Conservation (phyloP, 164 flowering plant species). For the Cinnamomum chago region DNA sequence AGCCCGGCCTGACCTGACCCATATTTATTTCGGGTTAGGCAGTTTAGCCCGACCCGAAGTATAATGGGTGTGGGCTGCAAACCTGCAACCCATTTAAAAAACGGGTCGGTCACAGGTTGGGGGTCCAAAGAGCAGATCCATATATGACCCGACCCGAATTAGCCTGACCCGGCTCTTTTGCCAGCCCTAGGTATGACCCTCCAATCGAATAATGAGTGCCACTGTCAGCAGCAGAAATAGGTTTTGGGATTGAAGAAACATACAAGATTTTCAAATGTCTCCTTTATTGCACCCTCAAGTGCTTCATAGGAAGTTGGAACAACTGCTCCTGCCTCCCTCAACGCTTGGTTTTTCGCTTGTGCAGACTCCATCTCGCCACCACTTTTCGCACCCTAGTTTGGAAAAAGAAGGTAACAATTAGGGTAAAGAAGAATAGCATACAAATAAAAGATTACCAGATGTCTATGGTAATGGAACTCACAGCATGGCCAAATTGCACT, state of each 20-base stretch:
- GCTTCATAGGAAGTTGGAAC: conserved; percentile 97
- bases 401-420: background rate
- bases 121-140: no score
- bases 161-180: no score
- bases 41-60: no score
- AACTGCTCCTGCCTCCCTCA: conserved; percentile 90
- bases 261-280: conserved; percentile 91
- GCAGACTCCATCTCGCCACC: conserved; percentile 99
- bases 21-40: no score
- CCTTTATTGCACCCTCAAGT: conserved; percentile 76
- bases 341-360: conserved; percentile 94
- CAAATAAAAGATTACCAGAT: background rate
- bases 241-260: conserved; percentile 7
- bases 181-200: no score
- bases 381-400: conserved; percentile 88
- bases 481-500: conserved; percentile 99
- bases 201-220: background rate
- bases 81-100: no score
- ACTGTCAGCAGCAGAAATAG: background rate
- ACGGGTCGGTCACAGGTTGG: no score
- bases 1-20: no score
- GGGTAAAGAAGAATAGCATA: background rate
- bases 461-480: conserved; percentile 32
- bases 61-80: no score
- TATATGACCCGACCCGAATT: no score